Conservation (phyloP, 2,329 filamentous ascomycete species). For the Nigrograna mackinnonii region DNA sequence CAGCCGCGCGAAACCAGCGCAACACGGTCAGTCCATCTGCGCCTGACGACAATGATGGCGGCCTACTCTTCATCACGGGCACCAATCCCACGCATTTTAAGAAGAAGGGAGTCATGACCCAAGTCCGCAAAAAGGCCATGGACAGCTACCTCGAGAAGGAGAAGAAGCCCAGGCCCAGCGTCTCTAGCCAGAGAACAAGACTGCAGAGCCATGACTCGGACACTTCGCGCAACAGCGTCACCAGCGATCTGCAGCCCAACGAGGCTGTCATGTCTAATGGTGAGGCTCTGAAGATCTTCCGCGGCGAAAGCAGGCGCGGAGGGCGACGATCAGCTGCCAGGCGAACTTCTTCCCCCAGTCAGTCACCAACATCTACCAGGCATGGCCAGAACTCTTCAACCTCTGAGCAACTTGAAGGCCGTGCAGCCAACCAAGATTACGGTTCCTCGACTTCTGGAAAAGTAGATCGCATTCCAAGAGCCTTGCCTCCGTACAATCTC, state of each 20-base stretch:
- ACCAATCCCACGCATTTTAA: conserved; percentile 34
- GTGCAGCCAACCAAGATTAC: too few relatives aligned
- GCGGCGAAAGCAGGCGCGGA: conserved; percentile 4
- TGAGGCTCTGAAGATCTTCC: conserved; percentile 11
- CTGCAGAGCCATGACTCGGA: conserved; percentile 21
- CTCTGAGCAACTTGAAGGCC: too few relatives aligned
- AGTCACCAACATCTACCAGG: conserved; percentile 6
- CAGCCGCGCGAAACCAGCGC: conserved; percentile 13
- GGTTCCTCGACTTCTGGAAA: too few relatives aligned
- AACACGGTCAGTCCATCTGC: conserved; percentile 16
- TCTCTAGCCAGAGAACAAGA: conserved; percentile 9
- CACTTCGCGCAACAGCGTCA: conserved; percentile 16
- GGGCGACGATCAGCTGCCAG: neutral
- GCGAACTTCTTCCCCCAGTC: conserved; percentile 4
- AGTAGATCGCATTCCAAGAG: conserved; percentile 1
- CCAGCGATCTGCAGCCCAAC: conserved; percentile 11
- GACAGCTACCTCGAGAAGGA: conserved; percentile 27
- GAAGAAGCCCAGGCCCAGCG: conserved; percentile 15
- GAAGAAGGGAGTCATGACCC: conserved; percentile 32
- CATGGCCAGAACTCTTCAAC: conserved; percentile 4
- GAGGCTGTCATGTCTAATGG: conserved; percentile 8
- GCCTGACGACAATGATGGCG: conserved; percentile 11
- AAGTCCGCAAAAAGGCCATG: conserved; percentile 41
- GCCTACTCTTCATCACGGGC: conserved; percentile 36
- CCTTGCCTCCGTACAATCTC: conserved; percentile 11